Evolutionary conservation across 306 rosid species (phyloP).

Genomic region (Medicago ruthenica): DNA sequence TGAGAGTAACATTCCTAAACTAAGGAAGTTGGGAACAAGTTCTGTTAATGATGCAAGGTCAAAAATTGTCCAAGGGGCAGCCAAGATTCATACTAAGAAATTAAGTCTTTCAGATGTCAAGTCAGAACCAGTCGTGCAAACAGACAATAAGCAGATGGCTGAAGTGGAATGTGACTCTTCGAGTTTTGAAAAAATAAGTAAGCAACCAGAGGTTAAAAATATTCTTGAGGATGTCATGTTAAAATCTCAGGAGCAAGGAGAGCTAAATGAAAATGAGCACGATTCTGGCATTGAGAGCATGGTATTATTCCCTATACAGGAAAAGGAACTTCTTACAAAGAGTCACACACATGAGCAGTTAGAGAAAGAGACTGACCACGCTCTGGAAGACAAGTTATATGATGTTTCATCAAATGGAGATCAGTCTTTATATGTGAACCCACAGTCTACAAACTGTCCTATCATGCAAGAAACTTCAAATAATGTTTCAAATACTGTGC

Average conservation of each 20-base stretch:
- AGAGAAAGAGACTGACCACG: slow-evolving; percentile 44
- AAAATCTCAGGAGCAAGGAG: slow-evolving; percentile 39
- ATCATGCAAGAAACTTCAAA: slow-evolving; percentile 14
- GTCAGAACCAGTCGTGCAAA: slow-evolving; percentile 45
- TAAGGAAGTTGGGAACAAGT: slow-evolving; percentile 46
- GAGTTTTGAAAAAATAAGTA: slow-evolving; percentile 30
- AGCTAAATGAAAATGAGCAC: slow-evolving; percentile 40
- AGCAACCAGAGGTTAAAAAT: slow-evolving; percentile 37
- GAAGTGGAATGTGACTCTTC: slow-evolving; percentile 36
- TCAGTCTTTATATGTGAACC: slow-evolving; percentile 41
- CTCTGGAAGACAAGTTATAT: slow-evolving; percentile 37
- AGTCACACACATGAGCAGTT: slow-evolving; percentile 35
- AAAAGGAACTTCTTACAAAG: slow-evolving; percentile 35
- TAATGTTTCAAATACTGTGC: slow-evolving; percentile 39
- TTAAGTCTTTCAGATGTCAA: slow-evolving; percentile 38
- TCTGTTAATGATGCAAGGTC: slow-evolving; percentile 43
- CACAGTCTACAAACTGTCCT: slow-evolving; percentile 35
- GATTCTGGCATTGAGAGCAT: slow-evolving; percentile 42
- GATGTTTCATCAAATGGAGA: slow-evolving; percentile 41
- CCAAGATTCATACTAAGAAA: slow-evolving; percentile 35
- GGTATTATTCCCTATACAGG: slow-evolving; percentile 39
- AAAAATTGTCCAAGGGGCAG: slow-evolving; percentile 39
- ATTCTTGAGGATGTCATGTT: slow-evolving; percentile 35
- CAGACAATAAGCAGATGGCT: slow-evolving; percentile 34
- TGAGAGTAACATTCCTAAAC: slow-evolving; percentile 47